Evolutionary conservation across 2,329 filamentous ascomycete species (phyloP).

Genomic region (Aspergillaceae sp.): DNA sequence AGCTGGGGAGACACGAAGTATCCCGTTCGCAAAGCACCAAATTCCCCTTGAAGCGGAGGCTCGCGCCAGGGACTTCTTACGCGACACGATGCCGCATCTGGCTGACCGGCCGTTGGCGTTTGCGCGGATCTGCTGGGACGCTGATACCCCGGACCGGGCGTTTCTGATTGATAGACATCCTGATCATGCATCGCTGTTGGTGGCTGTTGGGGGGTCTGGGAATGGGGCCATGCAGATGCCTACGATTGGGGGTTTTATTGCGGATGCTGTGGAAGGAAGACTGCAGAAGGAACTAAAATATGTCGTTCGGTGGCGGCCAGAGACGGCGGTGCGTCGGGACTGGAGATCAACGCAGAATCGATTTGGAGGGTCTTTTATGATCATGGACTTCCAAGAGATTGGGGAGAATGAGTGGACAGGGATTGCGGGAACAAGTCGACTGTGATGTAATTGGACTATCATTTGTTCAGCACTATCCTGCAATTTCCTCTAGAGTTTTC

Average conservation of each 20-base stretch:
- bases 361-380: slow-evolving; percentile 39
- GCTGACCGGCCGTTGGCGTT: slow-evolving; percentile 41
- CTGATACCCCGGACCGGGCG: slow-evolving; percentile 47
- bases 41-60: slow-evolving; percentile 40
- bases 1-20: slow-evolving; percentile 22
- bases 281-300: slow-evolving; percentile 36
- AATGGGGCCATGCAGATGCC: slow-evolving; percentile 49
- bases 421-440: slow-evolving; percentile 4
- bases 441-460: background rate
- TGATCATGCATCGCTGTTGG: slow-evolving; percentile 32
- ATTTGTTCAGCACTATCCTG: background rate
- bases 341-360: slow-evolving; percentile 43
- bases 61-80: slow-evolving; percentile 42
- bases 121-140: slow-evolving; percentile 49
- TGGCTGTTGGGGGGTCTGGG: slow-evolving; percentile 46
- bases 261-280: slow-evolving; percentile 40
- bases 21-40: slow-evolving; percentile 37
- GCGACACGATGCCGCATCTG: slow-evolving; percentile 47
- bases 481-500: background rate
- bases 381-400: slow-evolving; percentile 43
- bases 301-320: slow-evolving; percentile 45
- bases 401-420: slow-evolving; percentile 32
- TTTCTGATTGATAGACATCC: slow-evolving; percentile 48
- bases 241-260: slow-evolving; percentile 43
- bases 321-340: slow-evolving; percentile 39